Evolutionary conservation across 1,284 basidiomycete genomes (phyloP).

Genomic region (Puccinia hordei): DNA sequence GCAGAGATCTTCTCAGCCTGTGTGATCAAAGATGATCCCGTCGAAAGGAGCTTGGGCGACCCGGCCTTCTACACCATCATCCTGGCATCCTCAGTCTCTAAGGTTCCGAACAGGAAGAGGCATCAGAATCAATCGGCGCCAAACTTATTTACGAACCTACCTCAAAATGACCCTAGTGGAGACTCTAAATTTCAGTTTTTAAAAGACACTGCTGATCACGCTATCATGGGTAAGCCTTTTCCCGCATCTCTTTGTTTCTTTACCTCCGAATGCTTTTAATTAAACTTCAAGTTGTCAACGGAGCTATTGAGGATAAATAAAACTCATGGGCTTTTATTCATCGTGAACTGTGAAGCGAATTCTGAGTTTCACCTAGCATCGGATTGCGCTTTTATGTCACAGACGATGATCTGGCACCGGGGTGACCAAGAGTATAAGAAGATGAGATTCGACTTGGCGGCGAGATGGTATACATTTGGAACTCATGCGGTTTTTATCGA

Average conservation of each 20-base stretch:
- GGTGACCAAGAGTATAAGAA: constrained; percentile 33
- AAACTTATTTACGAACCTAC: neutral
- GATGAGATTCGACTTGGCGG: constrained; percentile 35
- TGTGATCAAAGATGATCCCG: constrained; percentile 15
- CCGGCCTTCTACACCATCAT: constrained; percentile 44
- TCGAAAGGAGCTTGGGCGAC: constrained; percentile 29
- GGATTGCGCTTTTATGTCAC: constrained; percentile 47
- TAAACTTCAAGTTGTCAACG: neutral
- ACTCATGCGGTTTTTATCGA: constrained; percentile 30
- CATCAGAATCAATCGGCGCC: neutral
- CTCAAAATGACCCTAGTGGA: constrained; percentile 3
- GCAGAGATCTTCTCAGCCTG: constrained; percentile 35
- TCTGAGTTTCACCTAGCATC: constrained; percentile 37
- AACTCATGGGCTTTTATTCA: neutral
- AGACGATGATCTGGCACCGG: constrained; percentile 46
- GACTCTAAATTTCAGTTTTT: constrained; percentile 36
- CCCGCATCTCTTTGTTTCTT: neutral
- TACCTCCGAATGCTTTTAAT: neutral
- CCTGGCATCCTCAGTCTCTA: constrained; percentile 4
- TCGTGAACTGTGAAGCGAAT: constrained; percentile 11
- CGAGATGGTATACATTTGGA: constrained; percentile 42
- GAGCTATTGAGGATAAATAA: neutral
- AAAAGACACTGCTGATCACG: constrained; percentile 36
- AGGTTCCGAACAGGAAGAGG: constrained; percentile 8
- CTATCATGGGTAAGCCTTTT: constrained; percentile 18